Conservation (phyloP, 495 filamentous ascomycete species). For the Neurospora sp. region DNA sequence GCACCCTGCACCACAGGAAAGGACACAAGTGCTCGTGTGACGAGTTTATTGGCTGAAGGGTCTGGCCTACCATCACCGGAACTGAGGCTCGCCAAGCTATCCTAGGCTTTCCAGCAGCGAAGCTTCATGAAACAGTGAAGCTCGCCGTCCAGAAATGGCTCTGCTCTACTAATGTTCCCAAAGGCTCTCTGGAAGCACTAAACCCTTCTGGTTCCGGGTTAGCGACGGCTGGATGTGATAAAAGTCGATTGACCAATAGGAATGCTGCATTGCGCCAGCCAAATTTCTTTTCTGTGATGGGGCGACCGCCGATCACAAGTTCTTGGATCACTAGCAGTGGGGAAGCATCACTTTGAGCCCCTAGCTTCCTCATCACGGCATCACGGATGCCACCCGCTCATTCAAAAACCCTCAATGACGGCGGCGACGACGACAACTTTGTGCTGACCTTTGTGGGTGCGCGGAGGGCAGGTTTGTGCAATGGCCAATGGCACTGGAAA, state of each 20-base stretch:
- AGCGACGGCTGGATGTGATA: conserved; percentile 13
- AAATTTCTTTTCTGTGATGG: conserved; percentile 27
- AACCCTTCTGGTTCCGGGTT: conserved; percentile 10
- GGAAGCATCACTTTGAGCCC: conserved; percentile 1
- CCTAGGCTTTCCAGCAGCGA: background rate
- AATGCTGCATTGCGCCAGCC: conserved; percentile 11
- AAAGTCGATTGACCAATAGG: conserved; percentile 16
- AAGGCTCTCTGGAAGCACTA: conserved; percentile 7
- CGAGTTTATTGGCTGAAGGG: background rate
- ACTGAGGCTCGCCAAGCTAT: conserved; percentile 5
- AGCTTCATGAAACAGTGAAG: background rate
- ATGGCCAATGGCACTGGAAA: background rate
- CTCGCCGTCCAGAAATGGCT: conserved; percentile 12
- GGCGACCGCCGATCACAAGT: conserved; percentile 17
- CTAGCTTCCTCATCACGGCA: background rate
- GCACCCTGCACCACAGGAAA: background rate
- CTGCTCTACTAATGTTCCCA: conserved; percentile 1
- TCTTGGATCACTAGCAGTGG: background rate
- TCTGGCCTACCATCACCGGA: conserved; percentile 7
- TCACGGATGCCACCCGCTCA: background rate
- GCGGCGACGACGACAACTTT: background rate
- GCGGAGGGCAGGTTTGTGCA: background rate
- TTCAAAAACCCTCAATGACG: background rate
- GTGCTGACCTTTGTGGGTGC: background rate
- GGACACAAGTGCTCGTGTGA: background rate